A percentile compares a stretch with the other conserved stretches of the same genome.
phyloP scores from a whole-genome alignment of 1,284 basidiomycete species.

The Sporisorium sorghi region DNA sequence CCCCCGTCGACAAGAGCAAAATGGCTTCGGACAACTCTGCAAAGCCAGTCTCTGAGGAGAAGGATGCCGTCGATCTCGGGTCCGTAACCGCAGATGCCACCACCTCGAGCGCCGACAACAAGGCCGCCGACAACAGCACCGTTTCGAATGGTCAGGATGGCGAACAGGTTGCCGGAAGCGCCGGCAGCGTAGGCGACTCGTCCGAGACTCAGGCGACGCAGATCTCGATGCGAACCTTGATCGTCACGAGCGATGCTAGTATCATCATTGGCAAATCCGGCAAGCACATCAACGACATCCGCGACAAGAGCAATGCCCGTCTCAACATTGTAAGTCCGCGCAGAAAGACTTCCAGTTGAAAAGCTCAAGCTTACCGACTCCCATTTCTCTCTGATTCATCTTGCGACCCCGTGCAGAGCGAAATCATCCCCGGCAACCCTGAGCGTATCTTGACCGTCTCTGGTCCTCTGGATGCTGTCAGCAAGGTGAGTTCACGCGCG shows the following conservation, averaged over 20 bases:
- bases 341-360: neutral
- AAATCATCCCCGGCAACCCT: conserved; percentile 79
- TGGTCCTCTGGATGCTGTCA: conserved; percentile 96
- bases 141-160: conserved; percentile 39
- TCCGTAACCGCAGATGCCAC: conserved; percentile 37
- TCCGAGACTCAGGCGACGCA: conserved; percentile 49
- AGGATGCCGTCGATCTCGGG: conserved; percentile 57
- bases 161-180: conserved; percentile 35
- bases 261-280: conserved; percentile 99
- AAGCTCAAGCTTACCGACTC: neutral
- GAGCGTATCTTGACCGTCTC: conserved; percentile 97
- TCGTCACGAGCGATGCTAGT: conserved; percentile 98
- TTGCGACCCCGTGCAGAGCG: conserved; percentile 45
- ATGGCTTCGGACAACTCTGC: conserved; percentile 47
- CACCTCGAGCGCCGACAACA: conserved; percentile 40
- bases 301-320: conserved; percentile 96
- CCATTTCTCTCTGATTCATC: neutral
- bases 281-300: conserved; percentile 96
- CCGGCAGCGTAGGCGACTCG: conserved; percentile 41
- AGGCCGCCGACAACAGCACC: conserved; percentile 30
- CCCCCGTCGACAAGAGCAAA: conserved; percentile 3
- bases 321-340: conserved; percentile 63
- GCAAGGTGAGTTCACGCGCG: conserved; percentile 78
- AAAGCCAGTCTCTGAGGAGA: conserved; percentile 43
- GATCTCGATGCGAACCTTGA: conserved; percentile 74